Conservation (phyloP, 768 basidiomycete genomes). For the Grammothele lineata region DNA sequence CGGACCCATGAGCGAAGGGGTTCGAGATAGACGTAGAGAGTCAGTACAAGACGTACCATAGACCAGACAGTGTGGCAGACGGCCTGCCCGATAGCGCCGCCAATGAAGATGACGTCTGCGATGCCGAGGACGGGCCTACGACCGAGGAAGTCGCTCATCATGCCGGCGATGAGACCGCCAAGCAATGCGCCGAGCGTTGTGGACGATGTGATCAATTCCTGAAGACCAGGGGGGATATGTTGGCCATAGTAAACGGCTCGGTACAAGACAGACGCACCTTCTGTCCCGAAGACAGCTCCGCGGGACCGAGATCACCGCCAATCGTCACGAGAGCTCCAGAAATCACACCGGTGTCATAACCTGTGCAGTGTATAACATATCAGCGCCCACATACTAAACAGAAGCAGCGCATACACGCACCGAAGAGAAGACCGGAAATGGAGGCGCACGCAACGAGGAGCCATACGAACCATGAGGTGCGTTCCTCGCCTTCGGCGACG, state of each 20-base stretch:
- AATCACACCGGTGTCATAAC: slow-evolving; percentile 80
- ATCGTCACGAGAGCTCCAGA: slow-evolving; percentile 80
- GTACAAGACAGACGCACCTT: slow-evolving; percentile 51
- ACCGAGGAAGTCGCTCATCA: slow-evolving; percentile 68
- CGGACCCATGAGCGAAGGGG: neutral
- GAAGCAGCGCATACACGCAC: slow-evolving; percentile 33
- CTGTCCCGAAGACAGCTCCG: slow-evolving; percentile 52
- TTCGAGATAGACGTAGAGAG: neutral
- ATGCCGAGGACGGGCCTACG: slow-evolving; percentile 59
- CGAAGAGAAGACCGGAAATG: slow-evolving; percentile 73
- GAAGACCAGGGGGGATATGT: no score
- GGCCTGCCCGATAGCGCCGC: slow-evolving; percentile 68
- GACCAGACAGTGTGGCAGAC: slow-evolving; percentile 64
- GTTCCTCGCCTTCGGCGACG: slow-evolving; percentile 61
- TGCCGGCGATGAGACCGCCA: slow-evolving; percentile 67
- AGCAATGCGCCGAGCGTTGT: slow-evolving; percentile 76
- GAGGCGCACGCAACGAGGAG: slow-evolving; percentile 70
- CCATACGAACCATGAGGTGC: slow-evolving; percentile 73
- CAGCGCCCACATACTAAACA: neutral
- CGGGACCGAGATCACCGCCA: slow-evolving; percentile 57
- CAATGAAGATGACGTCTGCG: slow-evolving; percentile 71
- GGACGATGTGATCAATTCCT: slow-evolving; percentile 76
- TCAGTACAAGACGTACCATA: slow-evolving; percentile 42
- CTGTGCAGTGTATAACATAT: slow-evolving; percentile 39
- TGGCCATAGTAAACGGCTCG: no score